Base-by-base conservation (phyloP, 2,329 filamentous ascomycete species). In the Paecilomyces formosus region DNA sequence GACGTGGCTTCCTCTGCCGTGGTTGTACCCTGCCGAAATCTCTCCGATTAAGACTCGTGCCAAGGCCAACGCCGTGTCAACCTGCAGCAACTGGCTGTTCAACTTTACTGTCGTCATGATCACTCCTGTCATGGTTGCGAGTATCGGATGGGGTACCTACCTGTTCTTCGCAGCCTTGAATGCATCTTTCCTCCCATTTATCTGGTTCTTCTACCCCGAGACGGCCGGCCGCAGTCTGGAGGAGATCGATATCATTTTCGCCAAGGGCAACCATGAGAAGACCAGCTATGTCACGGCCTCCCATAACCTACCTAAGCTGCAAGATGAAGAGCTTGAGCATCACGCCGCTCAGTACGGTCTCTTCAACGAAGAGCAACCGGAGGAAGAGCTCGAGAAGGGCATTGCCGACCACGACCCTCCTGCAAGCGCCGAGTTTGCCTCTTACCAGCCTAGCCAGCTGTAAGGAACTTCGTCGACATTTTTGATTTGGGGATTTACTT, bases 11-110 rank as follows among this genome's bases (percentile, higher is more conserved):
- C 82, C 77, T 0, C 80, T 85, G 0, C 83, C 83, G 1, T 84
- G 84, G 83, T 72, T 88, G 0, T 88, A 88, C 57, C 86, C 85
- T 0, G 86, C 88, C 1, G 88, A 92, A 68, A 90, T 90, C 58
- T 91, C 89, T 65, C 87, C 88, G 0, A 73, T 90, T 0, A 82
- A 87, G 60, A 81, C 90, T 0, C 82, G 88, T 22, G 88, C 88
- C 1, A 87, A 88, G 64, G 88, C 88, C 5, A 91, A 90, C 60
- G 87, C 88, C 0, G 71, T 82, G 8, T 81, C 79, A 0, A 83
- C 80, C 4, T 79, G 77, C 67, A 76, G 75, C 31, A 83, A 83
- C 71, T 84, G 81, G 81, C 69, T 82, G 2, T 82, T 81, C 70
- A 82, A 82, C 71, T 84, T 82, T 68, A 79, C 78, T 3, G 73